phyloP scores from a whole-genome alignment of 345 rosid species.

The Alliaria petiolata region DNA sequence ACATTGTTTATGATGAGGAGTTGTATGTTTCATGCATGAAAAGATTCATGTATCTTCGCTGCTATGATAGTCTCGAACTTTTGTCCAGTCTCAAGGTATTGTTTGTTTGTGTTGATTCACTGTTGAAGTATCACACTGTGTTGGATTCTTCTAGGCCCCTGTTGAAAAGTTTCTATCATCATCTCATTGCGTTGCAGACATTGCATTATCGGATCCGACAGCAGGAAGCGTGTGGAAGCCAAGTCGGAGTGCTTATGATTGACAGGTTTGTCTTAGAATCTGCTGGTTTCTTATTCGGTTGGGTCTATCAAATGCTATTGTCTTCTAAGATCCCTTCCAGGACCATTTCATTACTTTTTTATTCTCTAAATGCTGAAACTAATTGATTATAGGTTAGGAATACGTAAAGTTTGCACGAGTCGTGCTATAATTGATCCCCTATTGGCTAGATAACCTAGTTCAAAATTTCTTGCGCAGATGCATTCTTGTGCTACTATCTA shows the following conservation, averaged over 20 bases:
- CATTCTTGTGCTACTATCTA: neutral
- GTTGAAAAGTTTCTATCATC: neutral
- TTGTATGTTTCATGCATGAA: conserved; percentile 54
- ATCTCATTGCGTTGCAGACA: conserved; percentile 40
- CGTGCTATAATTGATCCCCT: conserved; percentile 2
- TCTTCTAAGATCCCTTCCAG: neutral
- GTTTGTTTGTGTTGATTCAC: neutral
- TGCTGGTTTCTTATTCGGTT: neutral
- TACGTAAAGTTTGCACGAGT: neutral
- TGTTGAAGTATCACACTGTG: neutral
- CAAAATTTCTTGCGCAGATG: neutral
- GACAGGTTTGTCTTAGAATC: conserved; percentile 56
- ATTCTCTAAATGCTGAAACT: neutral
- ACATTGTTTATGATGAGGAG: conserved; percentile 38
- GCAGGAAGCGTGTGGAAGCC: conserved; percentile 41
- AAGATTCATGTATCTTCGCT: conserved; percentile 56
- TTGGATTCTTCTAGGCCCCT: neutral
- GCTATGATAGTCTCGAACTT: conserved; percentile 64
- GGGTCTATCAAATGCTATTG: neutral
- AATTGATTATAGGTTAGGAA: neutral
- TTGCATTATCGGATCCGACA: conserved; percentile 48
- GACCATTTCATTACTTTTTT: neutral
- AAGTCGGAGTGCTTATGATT: conserved; percentile 56
- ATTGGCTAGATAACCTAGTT: conserved; percentile 12
- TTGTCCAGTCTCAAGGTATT: conserved; percentile 72